Evolutionary conservation across 2,329 filamentous ascomycete genomes (phyloP).

Genomic region (Arthroderma sp.): DNA sequence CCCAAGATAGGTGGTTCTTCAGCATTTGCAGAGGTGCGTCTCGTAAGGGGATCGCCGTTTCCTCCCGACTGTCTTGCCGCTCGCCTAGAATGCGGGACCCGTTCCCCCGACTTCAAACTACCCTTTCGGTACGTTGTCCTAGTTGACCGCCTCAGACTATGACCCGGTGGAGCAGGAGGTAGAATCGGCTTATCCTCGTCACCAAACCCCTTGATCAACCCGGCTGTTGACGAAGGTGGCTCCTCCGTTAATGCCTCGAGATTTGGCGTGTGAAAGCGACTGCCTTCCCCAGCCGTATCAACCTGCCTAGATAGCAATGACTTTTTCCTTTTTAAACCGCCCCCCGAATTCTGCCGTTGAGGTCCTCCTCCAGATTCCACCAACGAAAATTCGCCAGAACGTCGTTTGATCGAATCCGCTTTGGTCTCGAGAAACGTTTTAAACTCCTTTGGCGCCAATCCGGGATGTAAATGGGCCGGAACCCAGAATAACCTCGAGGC

Average conservation of each 20-base stretch:
- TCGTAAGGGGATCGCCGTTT: slow-evolving; percentile 34
- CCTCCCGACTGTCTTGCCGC: slow-evolving; percentile 42
- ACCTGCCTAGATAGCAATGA: slow-evolving; percentile 93
- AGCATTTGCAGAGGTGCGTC: slow-evolving; percentile 19
- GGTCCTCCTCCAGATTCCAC: slow-evolving; percentile 42
- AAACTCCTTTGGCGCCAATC: slow-evolving; percentile 89
- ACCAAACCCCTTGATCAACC: slow-evolving; percentile 5
- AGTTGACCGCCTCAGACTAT: slow-evolving; percentile 76
- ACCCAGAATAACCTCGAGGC: slow-evolving; percentile 88
- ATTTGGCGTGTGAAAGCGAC: slow-evolving; percentile 3
- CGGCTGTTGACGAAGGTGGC: background rate
- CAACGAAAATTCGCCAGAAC: slow-evolving; percentile 59
- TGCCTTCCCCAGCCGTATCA: slow-evolving; percentile 47
- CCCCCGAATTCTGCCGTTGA: slow-evolving; percentile 40
- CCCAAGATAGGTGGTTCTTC: slow-evolving; percentile 23
- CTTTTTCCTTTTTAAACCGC: slow-evolving; percentile 68
- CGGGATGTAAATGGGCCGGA: slow-evolving; percentile 82
- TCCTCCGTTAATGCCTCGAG: slow-evolving; percentile 11
- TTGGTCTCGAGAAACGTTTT: slow-evolving; percentile 91
- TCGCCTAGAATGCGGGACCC: slow-evolving; percentile 62
- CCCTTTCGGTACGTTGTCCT: slow-evolving; percentile 83
- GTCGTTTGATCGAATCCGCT: slow-evolving; percentile 75
- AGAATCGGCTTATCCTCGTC: slow-evolving; percentile 74
- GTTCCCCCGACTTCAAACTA: slow-evolving; percentile 67
- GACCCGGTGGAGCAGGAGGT: slow-evolving; percentile 57